Evolutionary conservation across 768 basidiomycete species (phyloP).

Genomic region (Tylopilus balloui): DNA sequence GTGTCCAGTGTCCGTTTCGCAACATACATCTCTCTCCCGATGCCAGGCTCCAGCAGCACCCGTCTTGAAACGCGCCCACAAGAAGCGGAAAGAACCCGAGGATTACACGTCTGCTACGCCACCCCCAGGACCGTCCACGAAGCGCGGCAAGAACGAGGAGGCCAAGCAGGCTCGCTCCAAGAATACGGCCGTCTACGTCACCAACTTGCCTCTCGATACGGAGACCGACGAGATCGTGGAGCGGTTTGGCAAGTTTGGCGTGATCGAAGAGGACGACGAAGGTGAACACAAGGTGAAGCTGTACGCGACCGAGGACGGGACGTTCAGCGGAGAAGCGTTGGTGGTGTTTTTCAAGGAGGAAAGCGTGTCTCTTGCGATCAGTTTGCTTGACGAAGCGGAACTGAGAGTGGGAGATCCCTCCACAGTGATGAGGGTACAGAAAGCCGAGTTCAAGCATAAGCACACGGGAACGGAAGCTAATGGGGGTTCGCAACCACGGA

Average conservation of each 20-base stretch:
- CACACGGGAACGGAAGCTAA: conserved; percentile 36
- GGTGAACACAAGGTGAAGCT: conserved; percentile 93
- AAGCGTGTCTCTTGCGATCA: conserved; percentile 81
- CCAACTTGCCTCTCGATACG: conserved; percentile 73
- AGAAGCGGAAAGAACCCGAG: conserved; percentile 71
- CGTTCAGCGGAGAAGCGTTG: conserved; percentile 90
- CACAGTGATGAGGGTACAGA: conserved; percentile 67
- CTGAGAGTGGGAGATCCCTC: conserved; percentile 75
- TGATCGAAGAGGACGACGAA: conserved; percentile 89
- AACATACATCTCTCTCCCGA: conserved; percentile 20
- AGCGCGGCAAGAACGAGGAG: conserved; percentile 62
- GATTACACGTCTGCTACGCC: conserved; percentile 62
- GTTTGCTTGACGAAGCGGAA: conserved; percentile 88
- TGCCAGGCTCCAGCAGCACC: conserved; percentile 81
- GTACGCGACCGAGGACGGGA: conserved; percentile 83
- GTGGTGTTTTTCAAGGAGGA: conserved; percentile 98
- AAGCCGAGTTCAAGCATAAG: conserved; percentile 79
- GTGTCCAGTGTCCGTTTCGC: conserved; percentile 18
- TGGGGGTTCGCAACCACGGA: conserved; percentile 47
- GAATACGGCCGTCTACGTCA: conserved; percentile 91
- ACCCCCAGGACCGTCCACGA: conserved; percentile 52
- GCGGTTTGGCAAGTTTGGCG: conserved; percentile 87
- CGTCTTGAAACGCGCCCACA: conserved; percentile 72
- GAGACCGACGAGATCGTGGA: conserved; percentile 71
- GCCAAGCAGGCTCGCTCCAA: conserved; percentile 61